Conservation (phyloP, 768 basidiomycete genomes). For the Phaeolepiota aurea region DNA sequence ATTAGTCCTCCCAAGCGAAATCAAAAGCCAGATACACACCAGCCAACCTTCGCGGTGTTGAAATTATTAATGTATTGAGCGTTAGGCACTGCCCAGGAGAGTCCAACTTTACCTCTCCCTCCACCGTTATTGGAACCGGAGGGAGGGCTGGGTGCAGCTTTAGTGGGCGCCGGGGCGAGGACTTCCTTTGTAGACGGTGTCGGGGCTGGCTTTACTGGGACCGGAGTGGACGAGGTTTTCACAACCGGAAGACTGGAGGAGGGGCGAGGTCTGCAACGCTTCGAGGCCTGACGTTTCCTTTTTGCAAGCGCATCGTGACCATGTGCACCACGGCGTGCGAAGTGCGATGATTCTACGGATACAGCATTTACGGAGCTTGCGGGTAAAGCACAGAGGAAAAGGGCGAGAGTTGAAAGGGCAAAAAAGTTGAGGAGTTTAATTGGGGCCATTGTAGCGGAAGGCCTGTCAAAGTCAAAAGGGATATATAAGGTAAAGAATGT, state of each 20-base stretch:
- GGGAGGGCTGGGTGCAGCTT: no score
- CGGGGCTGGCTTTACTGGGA: slow-evolving; percentile 2
- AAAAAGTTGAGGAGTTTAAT: slow-evolving; percentile 49
- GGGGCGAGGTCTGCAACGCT: slow-evolving; percentile 53
- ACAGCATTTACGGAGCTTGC: slow-evolving; percentile 46
- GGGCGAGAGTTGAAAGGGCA: slow-evolving; percentile 47
- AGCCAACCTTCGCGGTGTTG: slow-evolving; percentile 30
- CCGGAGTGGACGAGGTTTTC: slow-evolving; percentile 10
- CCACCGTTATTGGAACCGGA: no score
- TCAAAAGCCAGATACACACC: slow-evolving; percentile 21
- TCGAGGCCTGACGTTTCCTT: slow-evolving; percentile 38
- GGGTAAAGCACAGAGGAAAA: slow-evolving; percentile 43
- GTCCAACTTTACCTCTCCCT: slow-evolving; percentile 41
- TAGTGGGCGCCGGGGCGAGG: slow-evolving; percentile 12
- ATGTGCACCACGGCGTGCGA: slow-evolving; percentile 35
- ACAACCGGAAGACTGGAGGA: slow-evolving; percentile 13
- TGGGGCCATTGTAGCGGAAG: slow-evolving; percentile 34
- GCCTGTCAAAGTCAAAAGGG: no score
- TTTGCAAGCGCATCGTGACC: slow-evolving; percentile 38
- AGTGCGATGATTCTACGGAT: slow-evolving; percentile 27
- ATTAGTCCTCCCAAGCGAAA: background rate
- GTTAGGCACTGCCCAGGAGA: slow-evolving; percentile 61
- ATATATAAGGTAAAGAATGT: no score
- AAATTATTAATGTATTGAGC: slow-evolving; percentile 42
- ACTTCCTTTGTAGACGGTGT: background rate